Percentiles rank a stretch among this genome's conserved stretches.
phyloP scores from a whole-genome alignment of 164 flowering plant genomes.

The Nelumbo lutea region DNA sequence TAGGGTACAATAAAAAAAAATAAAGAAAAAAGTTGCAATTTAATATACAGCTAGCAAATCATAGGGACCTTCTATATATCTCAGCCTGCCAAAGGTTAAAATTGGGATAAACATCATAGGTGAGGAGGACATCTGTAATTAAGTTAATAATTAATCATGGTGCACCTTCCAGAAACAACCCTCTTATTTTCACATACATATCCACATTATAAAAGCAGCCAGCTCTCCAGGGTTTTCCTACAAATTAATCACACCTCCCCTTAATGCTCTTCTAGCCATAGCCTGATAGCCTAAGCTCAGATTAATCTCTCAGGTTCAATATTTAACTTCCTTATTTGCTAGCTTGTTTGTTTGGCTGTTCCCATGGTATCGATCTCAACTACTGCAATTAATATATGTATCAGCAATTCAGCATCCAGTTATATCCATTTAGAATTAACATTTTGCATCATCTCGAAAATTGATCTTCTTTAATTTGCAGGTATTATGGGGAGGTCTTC shows the following conservation, averaged over 20 bases:
- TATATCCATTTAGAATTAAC: neutral
- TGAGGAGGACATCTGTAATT: too few species aligned
- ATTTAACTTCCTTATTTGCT: neutral
- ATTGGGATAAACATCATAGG: too few species aligned
- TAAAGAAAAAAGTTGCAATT: too few species aligned
- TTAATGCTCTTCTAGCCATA: neutral
- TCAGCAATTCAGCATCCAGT: too few species aligned
- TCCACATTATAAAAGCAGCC: constrained; percentile 17
- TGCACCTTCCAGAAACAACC: constrained; percentile 20
- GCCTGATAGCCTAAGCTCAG: too few species aligned
- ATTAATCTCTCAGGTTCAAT: neutral
- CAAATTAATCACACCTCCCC: too few species aligned
- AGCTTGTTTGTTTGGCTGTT: neutral
- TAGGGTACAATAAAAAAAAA: too few species aligned
- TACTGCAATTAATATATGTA: neutral
- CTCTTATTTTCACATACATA: constrained; percentile 11
- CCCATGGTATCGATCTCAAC: too few species aligned
- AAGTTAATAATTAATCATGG: neutral
- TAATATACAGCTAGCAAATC: too few species aligned
- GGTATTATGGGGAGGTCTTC: constrained; percentile 49
- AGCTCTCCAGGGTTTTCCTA: neutral
- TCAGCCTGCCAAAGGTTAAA: too few species aligned
- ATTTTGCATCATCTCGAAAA: neutral
- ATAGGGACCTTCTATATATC: too few species aligned
- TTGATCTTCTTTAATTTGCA: neutral